Evolutionary conservation across 2,329 filamentous ascomycete species (phyloP).

Genomic region (Harringtonia lauricola): DNA sequence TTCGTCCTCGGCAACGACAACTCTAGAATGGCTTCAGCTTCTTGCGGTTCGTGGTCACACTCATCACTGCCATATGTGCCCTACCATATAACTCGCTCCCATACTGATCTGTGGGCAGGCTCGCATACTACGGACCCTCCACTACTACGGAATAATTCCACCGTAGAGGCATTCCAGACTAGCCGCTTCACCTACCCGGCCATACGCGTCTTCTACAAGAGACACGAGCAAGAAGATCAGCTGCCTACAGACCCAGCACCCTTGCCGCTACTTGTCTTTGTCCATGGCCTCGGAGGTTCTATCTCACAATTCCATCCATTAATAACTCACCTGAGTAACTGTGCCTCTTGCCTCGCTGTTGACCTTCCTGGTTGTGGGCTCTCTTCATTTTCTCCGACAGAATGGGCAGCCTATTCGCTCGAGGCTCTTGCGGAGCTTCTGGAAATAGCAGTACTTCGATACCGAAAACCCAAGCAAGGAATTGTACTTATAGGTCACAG

Average conservation of each 20-base stretch:
- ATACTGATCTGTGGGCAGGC: too few relatives aligned
- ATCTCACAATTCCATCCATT: slow-evolving; percentile 78
- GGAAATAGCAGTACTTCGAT: slow-evolving; percentile 59
- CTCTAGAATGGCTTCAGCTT: too few relatives aligned
- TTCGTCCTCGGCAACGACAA: too few relatives aligned
- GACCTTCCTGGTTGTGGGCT: slow-evolving; percentile 85
- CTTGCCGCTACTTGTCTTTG: slow-evolving; percentile 76
- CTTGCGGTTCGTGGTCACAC: too few relatives aligned
- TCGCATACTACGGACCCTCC: slow-evolving; percentile 73
- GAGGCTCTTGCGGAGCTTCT: slow-evolving; percentile 67
- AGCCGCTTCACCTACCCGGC: slow-evolving; percentile 57
- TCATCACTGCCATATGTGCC: too few relatives aligned
- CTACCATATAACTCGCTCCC: too few relatives aligned
- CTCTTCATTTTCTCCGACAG: slow-evolving; percentile 59
- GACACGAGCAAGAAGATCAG: slow-evolving; percentile 72
- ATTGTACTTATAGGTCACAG: slow-evolving; percentile 81
- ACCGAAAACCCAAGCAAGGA: slow-evolving; percentile 60
- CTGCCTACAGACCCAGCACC: slow-evolving; percentile 62
- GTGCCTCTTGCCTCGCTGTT: slow-evolving; percentile 75
- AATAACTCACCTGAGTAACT: slow-evolving; percentile 68
- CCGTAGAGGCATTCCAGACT: slow-evolving; percentile 62
- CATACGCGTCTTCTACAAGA: slow-evolving; percentile 73
- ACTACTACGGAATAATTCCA: slow-evolving; percentile 69
- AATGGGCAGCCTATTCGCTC: slow-evolving; percentile 70
- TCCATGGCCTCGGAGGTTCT: slow-evolving; percentile 90